Conservation (phyloP, 2,329 filamentous ascomycete species). For the Aureobasidium leucospermi region DNA sequence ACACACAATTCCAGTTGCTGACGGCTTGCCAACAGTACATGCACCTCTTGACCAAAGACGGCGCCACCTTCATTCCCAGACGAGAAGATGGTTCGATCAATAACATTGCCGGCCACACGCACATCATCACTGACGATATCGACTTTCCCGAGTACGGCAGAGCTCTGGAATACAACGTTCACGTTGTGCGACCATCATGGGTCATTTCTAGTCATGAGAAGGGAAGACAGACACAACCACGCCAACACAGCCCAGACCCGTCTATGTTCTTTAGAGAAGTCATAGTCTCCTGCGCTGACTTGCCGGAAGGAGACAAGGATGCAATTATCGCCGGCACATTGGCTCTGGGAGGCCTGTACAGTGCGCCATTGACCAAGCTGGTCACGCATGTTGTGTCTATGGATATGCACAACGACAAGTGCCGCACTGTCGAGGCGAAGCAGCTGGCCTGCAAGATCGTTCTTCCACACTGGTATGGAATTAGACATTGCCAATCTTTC, state of each 20-base stretch:
- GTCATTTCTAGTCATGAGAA: conserved; percentile 63
- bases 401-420: conserved; percentile 66
- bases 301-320: conserved; percentile 82
- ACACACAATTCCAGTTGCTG: background rate
- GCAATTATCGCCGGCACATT: conserved; percentile 84
- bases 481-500: fast-evolving
- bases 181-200: conserved; percentile 79
- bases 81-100: conserved; percentile 34
- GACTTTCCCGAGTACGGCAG: conserved; percentile 84
- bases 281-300: conserved; percentile 71
- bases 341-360: conserved; percentile 80
- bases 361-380: conserved; percentile 59
- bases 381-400: conserved; percentile 88
- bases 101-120: conserved; percentile 44
- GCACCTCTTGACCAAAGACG: conserved; percentile 39
- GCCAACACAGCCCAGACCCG: conserved; percentile 85
- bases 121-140: conserved; percentile 68
- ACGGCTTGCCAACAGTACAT: conserved; percentile 35
- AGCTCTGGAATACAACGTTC: conserved; percentile 68
- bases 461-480: conserved; percentile 69
- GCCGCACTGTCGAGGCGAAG: conserved; percentile 34
- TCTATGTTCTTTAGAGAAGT: conserved; percentile 84
- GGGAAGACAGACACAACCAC: conserved; percentile 65
- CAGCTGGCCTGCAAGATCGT: conserved; percentile 66
- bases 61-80: conserved; percentile 40